Base-by-base conservation (phyloP, 2,329 filamentous ascomycete species). In the Chaetothyriales sp. region DNA sequence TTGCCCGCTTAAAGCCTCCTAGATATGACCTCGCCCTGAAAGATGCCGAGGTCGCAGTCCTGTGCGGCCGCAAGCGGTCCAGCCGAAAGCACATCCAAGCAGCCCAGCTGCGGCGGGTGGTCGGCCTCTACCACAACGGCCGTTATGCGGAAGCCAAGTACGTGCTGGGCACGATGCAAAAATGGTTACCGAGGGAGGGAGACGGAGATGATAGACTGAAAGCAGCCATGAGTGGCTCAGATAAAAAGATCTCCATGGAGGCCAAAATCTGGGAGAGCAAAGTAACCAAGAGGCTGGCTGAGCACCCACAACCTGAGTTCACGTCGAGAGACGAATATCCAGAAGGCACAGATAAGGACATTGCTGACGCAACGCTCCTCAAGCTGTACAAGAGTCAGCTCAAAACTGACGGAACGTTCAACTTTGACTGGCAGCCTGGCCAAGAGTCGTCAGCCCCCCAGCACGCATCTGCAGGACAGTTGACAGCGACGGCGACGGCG, bases 101-200 rank as follows among this genome's bases (percentile, higher is more conserved):
- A n/a, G 83, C 86, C 1, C 87, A 95, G 62, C 80, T 92, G 62
- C 81, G 89, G 60, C 80, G 90, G 40, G 85, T 80, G 4, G 79
- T 94, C 10, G 77, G 84, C 9, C 74, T 90, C 22, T 85, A 81
- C 66, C 78, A 82, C 47, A 71, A 89, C 43, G 79, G 78, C 33
- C 76, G 79, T 50, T 87, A 81, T 60, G 88, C 83, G 2, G 84
- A 95, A 67, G 83, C 89, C 0, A 77, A 82, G 53, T 77, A 81
- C 59, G 79, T 89, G 57, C 80, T 89, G 18, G 71, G 69, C n/a
- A 67, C 75, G 28, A 73, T 82, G 44, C 71, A 71, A 54, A 75
- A 74, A 60, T 68, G 76, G 50, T 73, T 76, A 50, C 65, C 66
- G n/a, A 70, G 78, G 58, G 72, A 76, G 61, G 19, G 4, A 13